phyloP scores from a whole-genome alignment of 2,329 filamentous ascomycete genomes.

The Aureobasidium namibiae region DNA sequence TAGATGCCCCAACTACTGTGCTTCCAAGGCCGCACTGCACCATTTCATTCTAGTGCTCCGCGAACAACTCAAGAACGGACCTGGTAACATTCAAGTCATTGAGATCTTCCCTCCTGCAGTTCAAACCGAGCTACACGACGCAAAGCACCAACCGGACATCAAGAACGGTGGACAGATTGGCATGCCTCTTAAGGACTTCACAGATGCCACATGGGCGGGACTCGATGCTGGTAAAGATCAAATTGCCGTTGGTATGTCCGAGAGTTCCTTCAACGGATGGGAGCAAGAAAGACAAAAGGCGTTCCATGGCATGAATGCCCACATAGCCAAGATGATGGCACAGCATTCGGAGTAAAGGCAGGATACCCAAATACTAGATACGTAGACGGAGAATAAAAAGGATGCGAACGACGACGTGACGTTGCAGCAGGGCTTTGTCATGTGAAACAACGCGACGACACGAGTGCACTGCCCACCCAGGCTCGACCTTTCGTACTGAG shows the following conservation, averaged over 20 bases:
- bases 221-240: constrained; percentile 42
- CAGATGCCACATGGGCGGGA: constrained; percentile 40
- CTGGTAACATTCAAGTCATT: constrained; percentile 43
- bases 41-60: constrained; percentile 45
- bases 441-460: constrained; percentile 6
- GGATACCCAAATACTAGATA: background rate
- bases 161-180: constrained; percentile 41
- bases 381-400: background rate
- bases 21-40: constrained; percentile 48
- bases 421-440: background rate
- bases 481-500: background rate
- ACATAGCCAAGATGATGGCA: constrained; percentile 14
- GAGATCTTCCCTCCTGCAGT: constrained; percentile 49
- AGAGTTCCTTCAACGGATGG: constrained; percentile 33
- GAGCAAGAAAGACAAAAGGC: constrained; percentile 41
- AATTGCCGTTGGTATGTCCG: constrained; percentile 41
- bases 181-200: constrained; percentile 47
- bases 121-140: constrained; percentile 49
- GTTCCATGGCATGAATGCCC: constrained; percentile 25
- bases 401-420: constrained; percentile 1
- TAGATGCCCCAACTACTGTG: constrained; percentile 45
- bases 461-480: background rate
- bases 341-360: constrained; percentile 6
- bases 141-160: constrained; percentile 45
- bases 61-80: constrained; percentile 39